Evolutionary conservation across 306 rosid genomes (phyloP).

Genomic region (Malus sieversii): DNA sequence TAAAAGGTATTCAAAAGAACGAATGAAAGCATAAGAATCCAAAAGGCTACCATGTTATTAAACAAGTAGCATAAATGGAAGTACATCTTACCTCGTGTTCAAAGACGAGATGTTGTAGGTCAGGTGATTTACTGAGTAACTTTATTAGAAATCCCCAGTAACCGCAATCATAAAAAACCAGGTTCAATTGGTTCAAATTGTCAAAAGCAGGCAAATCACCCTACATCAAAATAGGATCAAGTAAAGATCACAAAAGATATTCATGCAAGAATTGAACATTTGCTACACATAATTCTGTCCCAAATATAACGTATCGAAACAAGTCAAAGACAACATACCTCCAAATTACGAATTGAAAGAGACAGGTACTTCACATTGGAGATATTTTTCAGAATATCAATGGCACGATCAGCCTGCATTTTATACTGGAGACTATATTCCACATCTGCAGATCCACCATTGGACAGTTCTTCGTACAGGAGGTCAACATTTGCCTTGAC

Average conservation of each 20-base stretch:
- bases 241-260: too few relatives aligned
- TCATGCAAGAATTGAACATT: too few relatives aligned
- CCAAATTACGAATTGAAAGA: not conserved
- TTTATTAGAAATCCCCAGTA: not conserved
- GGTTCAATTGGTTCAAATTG: not conserved
- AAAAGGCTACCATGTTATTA: too few relatives aligned
- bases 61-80: not conserved
- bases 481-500: not conserved
- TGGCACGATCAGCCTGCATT: too few relatives aligned
- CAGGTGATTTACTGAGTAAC: not conserved
- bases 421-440: too few relatives aligned
- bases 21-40: not conserved
- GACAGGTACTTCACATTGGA: not conserved
- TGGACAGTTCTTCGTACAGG: not conserved
- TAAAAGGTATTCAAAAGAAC: too few relatives aligned
- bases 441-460: not conserved
- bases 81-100: not conserved
- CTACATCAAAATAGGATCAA: not conserved
- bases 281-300: too few relatives aligned
- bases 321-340: not conserved
- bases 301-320: not conserved
- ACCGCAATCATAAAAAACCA: not conserved
- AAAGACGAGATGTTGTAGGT: not conserved
- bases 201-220: not conserved
- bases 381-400: not conserved